Percentiles rank a stretch among this genome's conserved stretches.
Conservation (phyloP, 2,329 filamentous ascomycete genomes). For the Akanthomyces dipterigenus region DNA sequence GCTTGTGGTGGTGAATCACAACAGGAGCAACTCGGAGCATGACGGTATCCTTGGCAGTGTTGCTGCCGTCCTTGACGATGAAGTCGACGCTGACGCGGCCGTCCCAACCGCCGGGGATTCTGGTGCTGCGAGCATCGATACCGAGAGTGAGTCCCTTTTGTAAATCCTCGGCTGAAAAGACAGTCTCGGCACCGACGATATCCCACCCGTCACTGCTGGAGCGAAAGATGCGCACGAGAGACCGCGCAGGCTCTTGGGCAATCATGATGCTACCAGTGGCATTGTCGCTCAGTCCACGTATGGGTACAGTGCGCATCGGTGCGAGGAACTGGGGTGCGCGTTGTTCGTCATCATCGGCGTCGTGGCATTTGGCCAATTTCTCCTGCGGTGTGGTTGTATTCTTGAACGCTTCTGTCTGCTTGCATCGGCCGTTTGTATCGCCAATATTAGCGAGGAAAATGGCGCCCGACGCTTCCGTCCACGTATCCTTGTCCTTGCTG, state of each 20-base stretch:
- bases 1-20: not conserved
- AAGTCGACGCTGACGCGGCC: not conserved
- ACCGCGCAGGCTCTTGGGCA: not conserved
- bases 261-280: conserved; percentile 16
- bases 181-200: not conserved
- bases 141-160: not conserved
- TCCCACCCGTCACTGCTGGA: not conserved
- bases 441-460: no score
- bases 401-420: no score
- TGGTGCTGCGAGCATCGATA: not conserved
- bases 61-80: not conserved
- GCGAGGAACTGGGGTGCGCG: conserved; percentile 25
- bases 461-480: no score
- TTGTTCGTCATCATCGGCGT: conserved; percentile 28
- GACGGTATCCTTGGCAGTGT: not conserved
- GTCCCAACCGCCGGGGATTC: not conserved
- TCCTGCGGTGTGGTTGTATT: no score
- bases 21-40: not conserved
- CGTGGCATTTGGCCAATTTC: conserved; percentile 21
- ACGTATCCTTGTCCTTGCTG: no score
- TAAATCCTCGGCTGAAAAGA: not conserved
- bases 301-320: conserved; percentile 26
- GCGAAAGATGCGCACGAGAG: not conserved
- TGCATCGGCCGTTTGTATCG: conserved; percentile 16
- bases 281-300: conserved; percentile 13